phyloP scores from a whole-genome alignment of 305 asterid species.

The Fraxinus baroniana region DNA sequence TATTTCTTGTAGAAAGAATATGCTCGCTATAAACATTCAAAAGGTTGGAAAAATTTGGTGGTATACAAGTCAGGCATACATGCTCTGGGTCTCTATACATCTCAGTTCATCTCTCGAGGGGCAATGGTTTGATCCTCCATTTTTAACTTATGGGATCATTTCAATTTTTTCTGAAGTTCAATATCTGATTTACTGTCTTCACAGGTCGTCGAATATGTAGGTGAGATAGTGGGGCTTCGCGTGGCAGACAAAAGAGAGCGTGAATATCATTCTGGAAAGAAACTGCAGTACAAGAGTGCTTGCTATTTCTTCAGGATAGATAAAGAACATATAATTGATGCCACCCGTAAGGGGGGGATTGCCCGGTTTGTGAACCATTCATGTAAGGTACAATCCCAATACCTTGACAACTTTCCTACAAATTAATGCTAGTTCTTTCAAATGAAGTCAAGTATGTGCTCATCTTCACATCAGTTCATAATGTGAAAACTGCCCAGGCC shows the following conservation, averaged over 20 bases:
- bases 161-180: neutral
- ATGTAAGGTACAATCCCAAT: conserved; percentile 41
- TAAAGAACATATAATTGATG: conserved; percentile 63
- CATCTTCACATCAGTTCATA: conserved; percentile 2
- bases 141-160: conserved; percentile 18
- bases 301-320: conserved; percentile 70
- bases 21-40: conserved; percentile 56
- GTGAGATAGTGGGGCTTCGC: conserved; percentile 64
- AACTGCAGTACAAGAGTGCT: conserved; percentile 63
- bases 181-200: conserved; percentile 11
- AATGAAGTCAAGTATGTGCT: neutral
- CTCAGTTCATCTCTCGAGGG: conserved; percentile 53
- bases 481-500: neutral
- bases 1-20: conserved; percentile 52
- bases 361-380: conserved; percentile 79
- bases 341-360: conserved; percentile 75
- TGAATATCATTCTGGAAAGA: conserved; percentile 67
- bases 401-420: neutral
- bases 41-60: conserved; percentile 62
- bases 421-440: neutral
- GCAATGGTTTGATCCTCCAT: conserved; percentile 48
- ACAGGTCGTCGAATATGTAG: conserved; percentile 71
- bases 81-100: conserved; percentile 73
- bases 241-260: conserved; percentile 69
- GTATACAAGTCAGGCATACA: conserved; percentile 73